phyloP scores from a whole-genome alignment of 148 eudicot species.

The Rhododendron griersonianum region DNA sequence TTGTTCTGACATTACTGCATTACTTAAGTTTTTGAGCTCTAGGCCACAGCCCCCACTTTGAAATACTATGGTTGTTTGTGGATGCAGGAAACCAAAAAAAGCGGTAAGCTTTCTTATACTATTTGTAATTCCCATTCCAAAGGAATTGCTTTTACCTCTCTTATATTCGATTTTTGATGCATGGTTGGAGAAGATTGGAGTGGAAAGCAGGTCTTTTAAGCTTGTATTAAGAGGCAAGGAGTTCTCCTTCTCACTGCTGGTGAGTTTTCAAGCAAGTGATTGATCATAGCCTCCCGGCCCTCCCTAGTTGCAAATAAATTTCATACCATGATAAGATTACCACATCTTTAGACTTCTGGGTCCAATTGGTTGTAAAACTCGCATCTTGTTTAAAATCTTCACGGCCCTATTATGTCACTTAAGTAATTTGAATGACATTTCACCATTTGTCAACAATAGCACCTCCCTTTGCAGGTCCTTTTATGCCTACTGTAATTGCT shows the following conservation, averaged over 20 bases:
- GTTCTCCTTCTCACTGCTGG: not conserved
- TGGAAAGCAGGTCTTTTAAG: slow-evolving; percentile 10
- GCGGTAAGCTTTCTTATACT: not conserved
- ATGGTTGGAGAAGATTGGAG: not conserved
- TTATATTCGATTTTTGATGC: not conserved
- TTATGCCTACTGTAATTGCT: slow-evolving; percentile 15
- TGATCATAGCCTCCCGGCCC: slow-evolving; percentile 11
- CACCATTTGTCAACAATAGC: slow-evolving; percentile 5
- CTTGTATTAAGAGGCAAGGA: not conserved
- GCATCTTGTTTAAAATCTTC: not conserved
- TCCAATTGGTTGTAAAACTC: not conserved
- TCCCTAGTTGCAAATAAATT: slow-evolving; percentile 1
- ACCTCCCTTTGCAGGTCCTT: slow-evolving; percentile 17
- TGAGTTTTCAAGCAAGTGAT: slow-evolving; percentile 14
- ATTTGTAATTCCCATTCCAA: not conserved
- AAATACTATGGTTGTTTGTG: not conserved
- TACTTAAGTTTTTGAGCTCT: not conserved
- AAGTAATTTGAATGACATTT: not conserved
- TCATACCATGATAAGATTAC: slow-evolving; percentile 1
- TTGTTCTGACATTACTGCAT: not conserved
- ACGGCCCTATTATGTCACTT: no score
- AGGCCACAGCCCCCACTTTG: not conserved
- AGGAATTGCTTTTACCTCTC: not conserved
- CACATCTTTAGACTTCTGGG: slow-evolving; percentile 1
- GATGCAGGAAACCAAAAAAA: not conserved